These are phyloP conservation scores for Collybia sp. DNA, from an alignment of 768 basidiomycete species.

Conservation along the genomic window DNA sequence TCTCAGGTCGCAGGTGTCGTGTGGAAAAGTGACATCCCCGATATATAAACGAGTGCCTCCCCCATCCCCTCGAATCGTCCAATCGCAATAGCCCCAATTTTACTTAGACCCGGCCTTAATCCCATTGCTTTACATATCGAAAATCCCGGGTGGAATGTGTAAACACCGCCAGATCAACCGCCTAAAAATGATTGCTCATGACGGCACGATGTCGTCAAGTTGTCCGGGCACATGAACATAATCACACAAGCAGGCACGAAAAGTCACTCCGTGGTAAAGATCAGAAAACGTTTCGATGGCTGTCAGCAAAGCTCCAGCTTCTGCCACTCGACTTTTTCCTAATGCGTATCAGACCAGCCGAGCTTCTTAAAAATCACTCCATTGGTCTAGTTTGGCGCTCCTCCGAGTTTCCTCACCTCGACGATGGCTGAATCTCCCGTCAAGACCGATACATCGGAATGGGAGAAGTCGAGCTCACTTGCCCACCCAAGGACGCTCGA, in stretches of 20 bases:
- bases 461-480: constrained; percentile 1
- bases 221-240: no score
- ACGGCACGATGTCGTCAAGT: no score
- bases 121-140: neutral
- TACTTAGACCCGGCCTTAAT: no score
- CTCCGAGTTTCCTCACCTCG: neutral
- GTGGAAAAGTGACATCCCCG: no score
- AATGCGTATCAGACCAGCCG: neutral
- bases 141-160: neutral
- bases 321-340: constrained; percentile 1
- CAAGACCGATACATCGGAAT: neutral
- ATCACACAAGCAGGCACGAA: neutral
- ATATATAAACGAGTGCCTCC: no score
- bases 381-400: neutral
- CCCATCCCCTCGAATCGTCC: no score
- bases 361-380: constrained; percentile 2
- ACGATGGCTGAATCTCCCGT: constrained; percentile 1
- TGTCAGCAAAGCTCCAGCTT: neutral
- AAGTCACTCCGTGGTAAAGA: neutral
- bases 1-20: no score
- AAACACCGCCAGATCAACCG: neutral
- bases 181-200: no score
- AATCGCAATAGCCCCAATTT: no score
- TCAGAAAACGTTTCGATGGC: neutral
- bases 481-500: neutral